Percentiles rank a stretch among this genome's conserved stretches.
Evolutionary conservation across 441 rosid genomes (phyloP).

Genomic region (Corymbia citriodora): DNA sequence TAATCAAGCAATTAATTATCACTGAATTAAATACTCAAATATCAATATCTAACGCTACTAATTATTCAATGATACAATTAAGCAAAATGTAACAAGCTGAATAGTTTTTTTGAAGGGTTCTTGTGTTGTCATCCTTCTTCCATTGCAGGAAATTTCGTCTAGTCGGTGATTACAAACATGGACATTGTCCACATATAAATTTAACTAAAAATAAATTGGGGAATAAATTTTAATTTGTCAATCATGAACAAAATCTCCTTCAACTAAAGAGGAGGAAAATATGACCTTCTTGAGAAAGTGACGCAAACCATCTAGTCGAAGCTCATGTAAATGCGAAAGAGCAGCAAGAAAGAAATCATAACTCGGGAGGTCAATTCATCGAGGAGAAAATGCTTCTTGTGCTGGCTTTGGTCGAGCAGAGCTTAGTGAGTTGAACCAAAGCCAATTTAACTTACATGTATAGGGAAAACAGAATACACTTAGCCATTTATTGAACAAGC

Average conservation of each 20-base stretch:
- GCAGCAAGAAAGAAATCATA: neutral
- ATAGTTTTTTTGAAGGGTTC: neutral
- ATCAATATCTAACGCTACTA: neutral
- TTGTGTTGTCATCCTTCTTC: neutral
- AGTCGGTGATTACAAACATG: neutral
- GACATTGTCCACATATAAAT: neutral
- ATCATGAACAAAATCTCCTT: neutral
- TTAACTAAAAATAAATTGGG: neutral
- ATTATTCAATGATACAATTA: neutral
- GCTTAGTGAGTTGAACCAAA: neutral
- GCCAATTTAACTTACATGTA: neutral
- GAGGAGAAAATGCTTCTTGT: neutral
- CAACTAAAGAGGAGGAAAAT: neutral
- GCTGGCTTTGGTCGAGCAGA: neutral
- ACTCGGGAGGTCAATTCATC: neutral
- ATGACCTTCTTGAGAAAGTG: neutral
- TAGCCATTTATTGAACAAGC: neutral
- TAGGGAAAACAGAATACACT: neutral
- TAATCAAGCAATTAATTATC: neutral
- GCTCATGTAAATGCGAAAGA: neutral
- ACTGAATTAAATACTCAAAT: neutral
- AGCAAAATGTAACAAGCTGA: neutral
- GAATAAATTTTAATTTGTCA: neutral
- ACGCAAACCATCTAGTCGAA: neutral
- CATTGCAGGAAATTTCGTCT: neutral